These are phyloP conservation scores for Clarireedia monteithiana DNA, from an alignment of 2,329 filamentous ascomycete genomes.

Conservation along the genomic window DNA sequence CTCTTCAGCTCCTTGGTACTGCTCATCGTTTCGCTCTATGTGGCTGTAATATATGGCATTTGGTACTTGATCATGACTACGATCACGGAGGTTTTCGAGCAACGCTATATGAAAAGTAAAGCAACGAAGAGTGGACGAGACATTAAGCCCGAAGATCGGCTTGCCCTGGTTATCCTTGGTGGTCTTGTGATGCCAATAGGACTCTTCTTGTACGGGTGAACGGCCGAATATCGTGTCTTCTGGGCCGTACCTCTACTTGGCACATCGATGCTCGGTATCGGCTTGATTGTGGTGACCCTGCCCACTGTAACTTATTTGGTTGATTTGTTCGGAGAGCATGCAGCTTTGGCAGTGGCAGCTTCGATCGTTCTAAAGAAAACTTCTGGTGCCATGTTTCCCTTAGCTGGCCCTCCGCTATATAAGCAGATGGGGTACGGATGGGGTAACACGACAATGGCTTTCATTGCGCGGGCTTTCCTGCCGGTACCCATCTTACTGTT, in stretches of 20 bases:
- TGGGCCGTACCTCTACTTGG: slow-evolving; percentile 34
- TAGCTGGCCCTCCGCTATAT: background rate
- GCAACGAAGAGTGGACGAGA: slow-evolving; percentile 41
- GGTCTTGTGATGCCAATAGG: slow-evolving; percentile 32
- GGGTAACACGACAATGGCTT: background rate
- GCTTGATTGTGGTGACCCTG: slow-evolving; percentile 2
- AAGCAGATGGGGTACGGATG: background rate
- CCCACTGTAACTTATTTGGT: slow-evolving; percentile 3
- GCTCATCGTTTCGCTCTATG: slow-evolving; percentile 32
- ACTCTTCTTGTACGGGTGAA: slow-evolving; percentile 41
- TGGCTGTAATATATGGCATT: slow-evolving; percentile 37
- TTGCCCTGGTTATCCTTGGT: slow-evolving; percentile 34
- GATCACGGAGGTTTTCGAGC: slow-evolving; percentile 9
- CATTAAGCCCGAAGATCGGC: slow-evolving; percentile 35
- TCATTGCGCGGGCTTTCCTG: background rate
- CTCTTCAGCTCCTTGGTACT: slow-evolving; percentile 24
- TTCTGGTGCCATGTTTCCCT: background rate
- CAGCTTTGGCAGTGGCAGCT: background rate
- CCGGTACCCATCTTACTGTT: background rate
- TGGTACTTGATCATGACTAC: slow-evolving; percentile 16
- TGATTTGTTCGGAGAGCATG: background rate
- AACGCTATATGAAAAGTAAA: slow-evolving; percentile 32
- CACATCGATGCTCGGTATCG: background rate
- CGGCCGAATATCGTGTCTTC: slow-evolving; percentile 29
- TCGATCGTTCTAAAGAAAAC: background rate